Evolutionary conservation across 495 filamentous ascomycete genomes (phyloP), one percentile per base, ranked within the genome.

Genomic region (Penicillium ucsense): DNA sequence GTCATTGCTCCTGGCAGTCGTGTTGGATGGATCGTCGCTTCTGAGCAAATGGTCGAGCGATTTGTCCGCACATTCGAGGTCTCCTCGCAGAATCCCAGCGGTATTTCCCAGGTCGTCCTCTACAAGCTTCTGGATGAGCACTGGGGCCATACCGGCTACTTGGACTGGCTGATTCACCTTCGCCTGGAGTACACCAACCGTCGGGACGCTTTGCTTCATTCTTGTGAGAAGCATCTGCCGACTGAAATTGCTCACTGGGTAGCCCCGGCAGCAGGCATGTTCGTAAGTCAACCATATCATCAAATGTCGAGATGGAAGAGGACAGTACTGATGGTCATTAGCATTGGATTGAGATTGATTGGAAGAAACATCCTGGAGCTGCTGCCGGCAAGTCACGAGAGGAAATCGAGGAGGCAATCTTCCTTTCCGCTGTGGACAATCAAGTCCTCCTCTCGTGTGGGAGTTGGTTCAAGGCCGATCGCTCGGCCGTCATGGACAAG

Each of bases 221-320:
- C 92, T 0, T 95, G 89, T 53, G 89, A 95, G 67, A 76, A 76
- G 54, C 77, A 83, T 48, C 65, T 98, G 31, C 92, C 92, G 1
- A 62, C 61, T 28, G 83, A 87, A 40, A 69, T 98, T 38, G 85
- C 86, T 8, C 84, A 79, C 66, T 98, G 92, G 94, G 76, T 65
- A 34, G 71, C 85, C 5, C 90, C 92, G 3, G 74, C 76, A 34
- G 90, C 92, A n/a, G 92, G 92, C 59, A 98, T 98, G 92, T 98
- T 98, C 76, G 85, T 88, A 67, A 74, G 83, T 83, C 44, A 38
- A 45, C 8, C 29, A 37, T 37, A 35, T 3, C 6, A 48, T 32
- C 27, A 31, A 6, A 47, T n/a, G 34, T 5, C 28, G 5, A 28
- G 38, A 34, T 31, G 29, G 9, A 8, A 29, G 34, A 12, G 4